These are phyloP conservation scores for Bremia lactucae DNA, from an alignment of 352 stramenopile genomes.

Conservation along the genomic window DNA sequence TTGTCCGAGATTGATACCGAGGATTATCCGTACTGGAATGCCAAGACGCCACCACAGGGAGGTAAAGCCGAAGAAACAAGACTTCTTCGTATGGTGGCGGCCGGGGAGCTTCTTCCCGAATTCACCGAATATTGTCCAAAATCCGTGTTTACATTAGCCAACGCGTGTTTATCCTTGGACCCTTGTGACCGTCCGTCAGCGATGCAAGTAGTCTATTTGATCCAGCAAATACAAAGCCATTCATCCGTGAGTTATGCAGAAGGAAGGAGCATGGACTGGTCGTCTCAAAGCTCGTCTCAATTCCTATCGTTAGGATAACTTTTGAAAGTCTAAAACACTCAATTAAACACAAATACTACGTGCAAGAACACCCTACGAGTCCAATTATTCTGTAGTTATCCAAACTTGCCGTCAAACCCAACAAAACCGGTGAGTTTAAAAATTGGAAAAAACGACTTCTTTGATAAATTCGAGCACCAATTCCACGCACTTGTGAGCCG, in stretches of 20 bases:
- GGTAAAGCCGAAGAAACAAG: constrained; percentile 37
- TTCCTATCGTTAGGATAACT: constrained; percentile 13
- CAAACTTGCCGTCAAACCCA: constrained; percentile 95
- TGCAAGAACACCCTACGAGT: background rate
- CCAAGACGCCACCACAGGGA: constrained; percentile 35
- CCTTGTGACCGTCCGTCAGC: constrained; percentile 47
- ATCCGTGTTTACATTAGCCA: constrained; percentile 33
- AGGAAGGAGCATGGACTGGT: constrained; percentile 10
- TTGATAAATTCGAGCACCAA: constrained; percentile 92
- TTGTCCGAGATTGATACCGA: constrained; percentile 46
- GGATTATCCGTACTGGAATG: constrained; percentile 55
- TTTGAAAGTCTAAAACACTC: no score
- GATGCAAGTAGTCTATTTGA: constrained; percentile 42
- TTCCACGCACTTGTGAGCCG: constrained; percentile 95
- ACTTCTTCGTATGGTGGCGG: constrained; percentile 57
- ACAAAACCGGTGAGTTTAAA: constrained; percentile 95
- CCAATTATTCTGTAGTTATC: no score
- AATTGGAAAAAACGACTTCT: constrained; percentile 91
- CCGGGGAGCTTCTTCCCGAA: constrained; percentile 37
- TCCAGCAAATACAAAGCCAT: constrained; percentile 30
- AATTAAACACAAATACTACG: background rate
- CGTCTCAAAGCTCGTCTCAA: constrained; percentile 15
- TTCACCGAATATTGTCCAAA: constrained; percentile 42
- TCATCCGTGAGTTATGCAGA: constrained; percentile 13
- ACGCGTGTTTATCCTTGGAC: constrained; percentile 41